Conservation (phyloP, 75 land plant species). For the Pinus taeda region DNA sequence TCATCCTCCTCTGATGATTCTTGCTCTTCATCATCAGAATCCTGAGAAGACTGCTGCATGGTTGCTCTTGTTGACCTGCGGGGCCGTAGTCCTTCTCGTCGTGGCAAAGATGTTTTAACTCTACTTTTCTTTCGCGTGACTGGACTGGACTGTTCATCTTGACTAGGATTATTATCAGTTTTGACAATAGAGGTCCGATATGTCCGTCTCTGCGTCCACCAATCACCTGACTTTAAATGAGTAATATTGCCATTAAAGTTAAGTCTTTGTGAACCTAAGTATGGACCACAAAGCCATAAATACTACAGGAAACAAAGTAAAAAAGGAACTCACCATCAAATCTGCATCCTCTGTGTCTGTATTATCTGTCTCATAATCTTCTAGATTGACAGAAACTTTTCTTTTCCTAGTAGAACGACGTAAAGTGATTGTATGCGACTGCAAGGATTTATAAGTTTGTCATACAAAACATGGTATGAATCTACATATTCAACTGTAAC, state of each 20-base stretch:
- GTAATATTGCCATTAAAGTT: background rate
- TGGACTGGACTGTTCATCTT: conserved; percentile 50
- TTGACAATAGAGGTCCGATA: conserved; percentile 41
- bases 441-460: conserved; percentile 16
- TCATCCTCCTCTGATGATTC: conserved; percentile 57
- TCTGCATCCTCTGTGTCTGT: conserved; percentile 75
- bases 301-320: conserved; percentile 1
- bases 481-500: background rate
- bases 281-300: background rate
- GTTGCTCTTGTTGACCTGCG: conserved; percentile 45
- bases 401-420: conserved; percentile 94
- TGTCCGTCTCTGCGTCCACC: conserved; percentile 41
- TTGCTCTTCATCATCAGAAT: conserved; percentile 49
- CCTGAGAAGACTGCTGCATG: conserved; percentile 47
- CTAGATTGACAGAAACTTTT: conserved; percentile 61
- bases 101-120: conserved; percentile 41
- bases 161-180: conserved; percentile 36
- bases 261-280: background rate
- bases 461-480: background rate
- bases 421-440: conserved; percentile 46
- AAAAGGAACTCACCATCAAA: conserved; percentile 56
- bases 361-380: conserved; percentile 70
- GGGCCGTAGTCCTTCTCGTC: conserved; percentile 91
- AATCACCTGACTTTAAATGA: background rate
- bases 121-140: conserved; percentile 34